phyloP scores from a whole-genome alignment of 495 filamentous ascomycete species.

The Hypoxylon fragiforme region DNA sequence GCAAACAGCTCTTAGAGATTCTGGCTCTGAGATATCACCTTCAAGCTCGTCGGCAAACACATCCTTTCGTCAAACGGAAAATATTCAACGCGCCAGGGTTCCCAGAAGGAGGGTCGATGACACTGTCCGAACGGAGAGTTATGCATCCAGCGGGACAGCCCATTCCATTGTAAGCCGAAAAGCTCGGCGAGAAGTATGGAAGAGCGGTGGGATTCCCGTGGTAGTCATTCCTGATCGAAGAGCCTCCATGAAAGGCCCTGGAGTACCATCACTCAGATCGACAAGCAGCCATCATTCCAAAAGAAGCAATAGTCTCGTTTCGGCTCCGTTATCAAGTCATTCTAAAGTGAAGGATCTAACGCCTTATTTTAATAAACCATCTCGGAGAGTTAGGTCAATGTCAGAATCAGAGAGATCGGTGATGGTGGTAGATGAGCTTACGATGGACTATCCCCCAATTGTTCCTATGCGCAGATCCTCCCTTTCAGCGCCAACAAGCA shows the following conservation, averaged over 20 bases:
- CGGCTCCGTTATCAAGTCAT: conserved; percentile 40
- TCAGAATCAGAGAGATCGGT: conserved; percentile 53
- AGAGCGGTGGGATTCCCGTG: conserved; percentile 63
- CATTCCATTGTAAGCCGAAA: conserved; percentile 58
- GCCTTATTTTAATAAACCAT: conserved; percentile 38
- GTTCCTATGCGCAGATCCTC: conserved; percentile 66
- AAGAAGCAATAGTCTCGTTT: conserved; percentile 49
- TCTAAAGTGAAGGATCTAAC: conserved; percentile 41
- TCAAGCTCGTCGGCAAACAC: conserved; percentile 47
- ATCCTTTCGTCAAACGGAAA: conserved; percentile 37
- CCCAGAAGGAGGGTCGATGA: conserved; percentile 21
- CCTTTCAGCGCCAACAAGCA: conserved; percentile 71
- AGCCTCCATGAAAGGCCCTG: conserved; percentile 62
- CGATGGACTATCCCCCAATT: conserved; percentile 61
- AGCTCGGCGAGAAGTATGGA: conserved; percentile 58
- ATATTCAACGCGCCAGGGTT: conserved; percentile 27
- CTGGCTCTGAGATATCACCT: conserved; percentile 58
- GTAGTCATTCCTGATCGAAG: conserved; percentile 71
- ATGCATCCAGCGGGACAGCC: conserved; percentile 60
- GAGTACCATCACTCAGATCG: conserved; percentile 55
- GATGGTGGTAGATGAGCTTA: conserved; percentile 52
- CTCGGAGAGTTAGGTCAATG: conserved; percentile 46
- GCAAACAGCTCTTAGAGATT: conserved; percentile 52
- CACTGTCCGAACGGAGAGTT: conserved; percentile 56
- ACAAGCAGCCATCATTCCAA: conserved; percentile 55